Base-by-base conservation (phyloP, 345 rosid species). In the Murraya koenigii region DNA sequence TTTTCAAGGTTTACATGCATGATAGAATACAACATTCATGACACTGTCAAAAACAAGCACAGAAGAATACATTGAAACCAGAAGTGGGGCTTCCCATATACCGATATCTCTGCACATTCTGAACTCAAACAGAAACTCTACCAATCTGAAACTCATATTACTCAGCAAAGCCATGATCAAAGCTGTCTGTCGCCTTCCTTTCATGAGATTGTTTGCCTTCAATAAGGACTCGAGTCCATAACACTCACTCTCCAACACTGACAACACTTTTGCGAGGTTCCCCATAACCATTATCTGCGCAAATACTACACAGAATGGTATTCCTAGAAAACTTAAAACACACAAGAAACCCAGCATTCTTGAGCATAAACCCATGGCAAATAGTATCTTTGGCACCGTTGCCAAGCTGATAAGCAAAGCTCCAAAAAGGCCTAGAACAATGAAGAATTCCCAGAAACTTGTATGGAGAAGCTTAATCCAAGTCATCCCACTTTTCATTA, bases 381-480 rank as follows among this genome's bases (percentile, higher is more conserved):
- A n/a, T 28, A 79, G 17, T 11, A 74, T 62, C 55, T 23, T 64
- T 13, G 78, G 74, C 56, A 70, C 61, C 47, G 64, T 58, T 63
- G 76, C 64, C 49, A 77, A 76, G 69, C 75, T 33, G n/a, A 52
- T 10, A 7, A 71, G 9, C 72, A 80, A 71, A 17, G 35, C 73
- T 71, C 80, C 86, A 2, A 47, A 54, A 30, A 81, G 80, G 41
- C 80, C 35, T 59, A 78, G 66, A 19, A 67, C n/a, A 17, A 80
- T 66, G 20, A 78, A n/a, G 73, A 60, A 73, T 33, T 81, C 82
- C 84, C 78, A 81, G 25, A 76, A 26, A 75, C 67, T 61, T 72
- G 82, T 81, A 65, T 72, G 86, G 26, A 84, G 68, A 71, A 80
- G 82, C 78, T 78, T 84, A 71, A 71, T 78, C 86, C 84, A 80